Evolutionary conservation across 139 green algal genomes (phyloP).

Genomic region (Asterochloris erici): DNA sequence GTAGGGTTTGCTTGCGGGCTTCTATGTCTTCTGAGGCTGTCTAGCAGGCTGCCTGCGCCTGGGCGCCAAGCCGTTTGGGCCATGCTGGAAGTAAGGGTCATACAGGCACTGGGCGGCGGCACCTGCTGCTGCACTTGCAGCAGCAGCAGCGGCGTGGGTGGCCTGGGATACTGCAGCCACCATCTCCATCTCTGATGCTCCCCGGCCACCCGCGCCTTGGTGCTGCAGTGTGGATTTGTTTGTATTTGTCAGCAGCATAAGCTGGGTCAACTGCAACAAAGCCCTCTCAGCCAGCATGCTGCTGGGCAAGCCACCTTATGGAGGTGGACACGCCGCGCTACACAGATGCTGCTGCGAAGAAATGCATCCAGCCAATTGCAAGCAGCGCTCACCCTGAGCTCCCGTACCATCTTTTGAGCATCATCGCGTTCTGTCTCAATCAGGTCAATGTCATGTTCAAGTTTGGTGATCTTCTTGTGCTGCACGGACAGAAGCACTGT

Average conservation of each 20-base stretch:
- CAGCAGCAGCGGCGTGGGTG: slow-evolving; percentile 43
- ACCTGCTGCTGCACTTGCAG: slow-evolving; percentile 40
- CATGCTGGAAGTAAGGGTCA: not conserved
- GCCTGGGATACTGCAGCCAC: slow-evolving; percentile 43
- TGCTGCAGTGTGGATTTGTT: slow-evolving; percentile 7
- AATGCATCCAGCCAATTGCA: not conserved
- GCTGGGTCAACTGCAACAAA: not conserved
- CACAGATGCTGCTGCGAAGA: not conserved
- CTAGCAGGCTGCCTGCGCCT: too few species aligned
- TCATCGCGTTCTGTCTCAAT: slow-evolving; percentile 1
- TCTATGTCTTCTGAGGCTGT: too few species aligned
- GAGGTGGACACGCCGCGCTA: not conserved
- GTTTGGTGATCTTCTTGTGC: slow-evolving; percentile 1
- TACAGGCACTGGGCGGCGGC: slow-evolving; percentile 33
- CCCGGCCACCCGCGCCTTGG: slow-evolving; percentile 20
- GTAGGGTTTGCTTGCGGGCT: too few species aligned
- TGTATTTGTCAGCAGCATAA: not conserved
- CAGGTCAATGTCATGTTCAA: not conserved
- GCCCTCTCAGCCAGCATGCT: not conserved
- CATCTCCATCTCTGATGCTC: slow-evolving; percentile 44
- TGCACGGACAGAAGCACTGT: not conserved
- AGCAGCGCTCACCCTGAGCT: not conserved
- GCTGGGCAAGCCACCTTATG: not conserved
- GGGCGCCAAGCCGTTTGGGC: too few species aligned
- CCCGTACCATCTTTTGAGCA: not conserved